Evolutionary conservation across 176 grass and related monocot species (phyloP).

Genomic region (Bolboschoenus planiculmis): DNA sequence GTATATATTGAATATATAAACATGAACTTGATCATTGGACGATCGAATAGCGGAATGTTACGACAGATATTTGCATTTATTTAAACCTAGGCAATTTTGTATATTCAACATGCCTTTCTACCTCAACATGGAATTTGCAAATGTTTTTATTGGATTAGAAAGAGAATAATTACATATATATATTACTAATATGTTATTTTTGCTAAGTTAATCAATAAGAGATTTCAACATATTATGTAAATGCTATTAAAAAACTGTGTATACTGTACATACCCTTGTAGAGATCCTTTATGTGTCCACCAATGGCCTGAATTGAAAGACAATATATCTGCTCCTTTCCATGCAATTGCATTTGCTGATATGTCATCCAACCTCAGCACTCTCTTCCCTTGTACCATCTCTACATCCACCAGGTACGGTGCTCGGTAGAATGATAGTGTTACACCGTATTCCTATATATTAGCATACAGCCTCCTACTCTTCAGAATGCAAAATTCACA

Average conservation of each 20-base stretch:
- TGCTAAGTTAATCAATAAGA: neutral
- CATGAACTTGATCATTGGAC: neutral
- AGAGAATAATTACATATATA: neutral
- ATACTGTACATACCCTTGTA: slow-evolving; percentile 49
- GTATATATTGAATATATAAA: neutral
- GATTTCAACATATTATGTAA: too few relatives aligned
- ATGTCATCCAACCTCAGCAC: slow-evolving; percentile 65
- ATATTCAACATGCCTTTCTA: neutral
- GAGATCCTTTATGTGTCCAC: slow-evolving; percentile 86
- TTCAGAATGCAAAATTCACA: slow-evolving; percentile 4
- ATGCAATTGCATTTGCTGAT: slow-evolving; percentile 53
- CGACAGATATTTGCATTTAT: neutral
- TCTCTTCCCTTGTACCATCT: slow-evolving; percentile 55
- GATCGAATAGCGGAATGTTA: neutral
- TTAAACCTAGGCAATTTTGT: neutral
- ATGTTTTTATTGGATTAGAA: neutral
- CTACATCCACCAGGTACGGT: slow-evolving; percentile 87
- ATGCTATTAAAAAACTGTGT: neutral
- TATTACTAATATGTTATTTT: neutral
- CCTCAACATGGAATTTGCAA: neutral
- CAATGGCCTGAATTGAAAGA: slow-evolving; percentile 95
- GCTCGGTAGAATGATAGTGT: slow-evolving; percentile 71
- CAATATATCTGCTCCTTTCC: slow-evolving; percentile 77
- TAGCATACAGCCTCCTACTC: neutral
- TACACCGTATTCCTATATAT: slow-evolving; percentile 51